These are phyloP conservation scores for Ramaria sp. DNA, from an alignment of 768 basidiomycete genomes.

Conservation along the genomic window DNA sequence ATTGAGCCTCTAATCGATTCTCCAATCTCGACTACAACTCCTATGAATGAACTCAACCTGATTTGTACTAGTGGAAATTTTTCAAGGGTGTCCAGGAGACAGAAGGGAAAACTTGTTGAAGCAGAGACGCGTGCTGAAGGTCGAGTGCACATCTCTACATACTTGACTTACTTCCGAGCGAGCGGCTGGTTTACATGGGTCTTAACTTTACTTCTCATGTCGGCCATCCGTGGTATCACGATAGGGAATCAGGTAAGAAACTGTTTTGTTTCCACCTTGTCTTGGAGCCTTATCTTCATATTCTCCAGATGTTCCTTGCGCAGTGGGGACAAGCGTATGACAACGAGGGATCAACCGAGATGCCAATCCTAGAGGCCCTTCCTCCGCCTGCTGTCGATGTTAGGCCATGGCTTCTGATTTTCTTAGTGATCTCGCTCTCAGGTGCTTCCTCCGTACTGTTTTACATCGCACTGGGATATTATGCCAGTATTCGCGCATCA, in stretches of 20 bases:
- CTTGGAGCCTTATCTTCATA: neutral
- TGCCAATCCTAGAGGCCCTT: slow-evolving; percentile 19
- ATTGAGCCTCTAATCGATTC: slow-evolving; percentile 1
- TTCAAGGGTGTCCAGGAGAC: neutral
- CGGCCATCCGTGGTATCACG: slow-evolving; percentile 44
- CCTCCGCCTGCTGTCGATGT: slow-evolving; percentile 52
- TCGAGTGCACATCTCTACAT: slow-evolving; percentile 45
- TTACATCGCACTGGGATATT: slow-evolving; percentile 54
- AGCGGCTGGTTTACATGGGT: slow-evolving; percentile 48
- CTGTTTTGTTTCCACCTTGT: neutral
- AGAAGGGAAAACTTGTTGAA: slow-evolving; percentile 45
- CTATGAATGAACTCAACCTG: neutral
- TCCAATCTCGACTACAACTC: slow-evolving; percentile 3
- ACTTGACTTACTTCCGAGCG: slow-evolving; percentile 51
- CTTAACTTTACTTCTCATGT: slow-evolving; percentile 38
- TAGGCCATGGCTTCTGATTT: slow-evolving; percentile 54
- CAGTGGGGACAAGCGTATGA: slow-evolving; percentile 60
- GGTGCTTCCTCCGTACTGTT: slow-evolving; percentile 43
- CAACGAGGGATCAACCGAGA: slow-evolving; percentile 13
- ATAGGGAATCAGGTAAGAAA: slow-evolving; percentile 45
- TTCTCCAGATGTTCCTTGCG: slow-evolving; percentile 47
- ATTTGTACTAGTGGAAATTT: neutral
- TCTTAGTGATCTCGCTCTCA: slow-evolving; percentile 48
- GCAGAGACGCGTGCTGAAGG: slow-evolving; percentile 59
- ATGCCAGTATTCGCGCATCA: slow-evolving; percentile 57